Evolutionary conservation across 2,329 filamentous ascomycete species (phyloP).

Genomic region (Curvularia eragrostidis): DNA sequence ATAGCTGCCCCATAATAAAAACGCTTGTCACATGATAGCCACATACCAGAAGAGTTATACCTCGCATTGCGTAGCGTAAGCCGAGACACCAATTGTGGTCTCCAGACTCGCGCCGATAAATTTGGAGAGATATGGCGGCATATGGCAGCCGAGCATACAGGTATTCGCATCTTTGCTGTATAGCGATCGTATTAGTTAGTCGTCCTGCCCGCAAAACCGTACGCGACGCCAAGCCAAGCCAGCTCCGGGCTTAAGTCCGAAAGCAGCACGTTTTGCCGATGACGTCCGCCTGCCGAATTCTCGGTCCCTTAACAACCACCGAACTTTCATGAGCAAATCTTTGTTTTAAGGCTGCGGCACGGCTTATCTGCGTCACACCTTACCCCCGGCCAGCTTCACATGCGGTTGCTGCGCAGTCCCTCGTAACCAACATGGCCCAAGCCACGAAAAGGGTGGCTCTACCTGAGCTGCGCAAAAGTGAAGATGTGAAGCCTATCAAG

Average conservation of each 20-base stretch:
- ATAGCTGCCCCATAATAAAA: neutral
- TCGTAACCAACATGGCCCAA: constrained; percentile 47
- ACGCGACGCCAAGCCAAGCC: constrained; percentile 37
- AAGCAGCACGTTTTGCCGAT: constrained; percentile 31
- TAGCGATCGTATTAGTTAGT: constrained; percentile 16
- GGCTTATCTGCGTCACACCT: neutral
- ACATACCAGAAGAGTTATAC: constrained; percentile 45
- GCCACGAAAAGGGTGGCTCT: constrained; percentile 46
- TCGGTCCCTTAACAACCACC: constrained; percentile 36
- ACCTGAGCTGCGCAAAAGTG: constrained; percentile 49
- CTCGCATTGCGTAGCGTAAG: constrained; percentile 29
- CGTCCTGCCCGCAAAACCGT: constrained; percentile 26
- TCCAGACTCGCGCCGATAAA: constrained; percentile 13
- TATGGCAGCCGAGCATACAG: constrained; percentile 23
- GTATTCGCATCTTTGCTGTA: constrained; percentile 36
- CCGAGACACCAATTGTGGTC: constrained; percentile 19
- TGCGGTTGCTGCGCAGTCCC: constrained; percentile 27
- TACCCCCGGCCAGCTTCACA: constrained; percentile 25
- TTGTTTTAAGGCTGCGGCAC: constrained; percentile 13
- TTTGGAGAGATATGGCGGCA: constrained; percentile 31
- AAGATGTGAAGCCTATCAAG: constrained; percentile 46
- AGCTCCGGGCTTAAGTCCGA: constrained; percentile 23
- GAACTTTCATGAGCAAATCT: constrained; percentile 19
- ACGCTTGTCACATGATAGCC: constrained; percentile 39
- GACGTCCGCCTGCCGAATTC: constrained; percentile 32